phyloP scores from a whole-genome alignment of 495 filamentous ascomycete genomes.

The Astrothelium macrocarpum region DNA sequence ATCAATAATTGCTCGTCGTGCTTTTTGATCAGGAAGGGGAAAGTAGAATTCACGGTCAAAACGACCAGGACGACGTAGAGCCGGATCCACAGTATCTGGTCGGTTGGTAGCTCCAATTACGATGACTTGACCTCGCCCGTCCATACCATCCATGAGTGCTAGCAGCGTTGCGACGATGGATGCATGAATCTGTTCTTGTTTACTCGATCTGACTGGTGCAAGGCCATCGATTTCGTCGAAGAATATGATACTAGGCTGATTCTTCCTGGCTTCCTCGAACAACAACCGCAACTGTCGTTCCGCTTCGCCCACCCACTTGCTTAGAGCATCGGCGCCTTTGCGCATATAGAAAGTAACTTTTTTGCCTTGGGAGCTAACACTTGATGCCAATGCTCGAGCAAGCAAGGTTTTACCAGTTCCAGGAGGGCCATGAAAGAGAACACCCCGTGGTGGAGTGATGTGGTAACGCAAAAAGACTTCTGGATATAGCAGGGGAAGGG shows the following conservation, averaged over 20 bases:
- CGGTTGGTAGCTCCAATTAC: conserved; percentile 97
- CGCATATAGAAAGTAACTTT: conserved; percentile 99
- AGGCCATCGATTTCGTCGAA: conserved; percentile 98
- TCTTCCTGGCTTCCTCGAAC: conserved; percentile 92
- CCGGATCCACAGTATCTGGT: conserved; percentile 92
- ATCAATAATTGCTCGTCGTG: conserved; percentile 73
- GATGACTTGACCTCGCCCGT: conserved; percentile 93
- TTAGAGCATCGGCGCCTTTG: conserved; percentile 91
- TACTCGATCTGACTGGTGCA: conserved; percentile 89
- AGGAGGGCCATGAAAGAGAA: conserved; percentile 92
- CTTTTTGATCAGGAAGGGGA: conserved; percentile 72
- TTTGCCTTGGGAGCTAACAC: conserved; percentile 65
- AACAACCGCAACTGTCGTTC: conserved; percentile 86
- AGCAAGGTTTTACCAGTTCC: conserved; percentile 96
- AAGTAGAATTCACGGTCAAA: conserved; percentile 99
- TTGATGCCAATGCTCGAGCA: conserved; percentile 80
- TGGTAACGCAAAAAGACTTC: conserved; percentile 90
- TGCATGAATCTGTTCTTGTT: conserved; percentile 96
- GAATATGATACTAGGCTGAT: conserved; percentile 97
- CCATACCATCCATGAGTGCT: conserved; percentile 98
- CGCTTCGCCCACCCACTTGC: conserved; percentile 98
- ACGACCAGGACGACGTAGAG: conserved; percentile 82
- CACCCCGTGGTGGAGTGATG: conserved; percentile 85
- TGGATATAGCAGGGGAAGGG: conserved; percentile 83
- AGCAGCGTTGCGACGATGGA: conserved; percentile 93